phyloP scores from a whole-genome alignment of 1,139 yeast species.

The Yamadazyma friedrichii region DNA sequence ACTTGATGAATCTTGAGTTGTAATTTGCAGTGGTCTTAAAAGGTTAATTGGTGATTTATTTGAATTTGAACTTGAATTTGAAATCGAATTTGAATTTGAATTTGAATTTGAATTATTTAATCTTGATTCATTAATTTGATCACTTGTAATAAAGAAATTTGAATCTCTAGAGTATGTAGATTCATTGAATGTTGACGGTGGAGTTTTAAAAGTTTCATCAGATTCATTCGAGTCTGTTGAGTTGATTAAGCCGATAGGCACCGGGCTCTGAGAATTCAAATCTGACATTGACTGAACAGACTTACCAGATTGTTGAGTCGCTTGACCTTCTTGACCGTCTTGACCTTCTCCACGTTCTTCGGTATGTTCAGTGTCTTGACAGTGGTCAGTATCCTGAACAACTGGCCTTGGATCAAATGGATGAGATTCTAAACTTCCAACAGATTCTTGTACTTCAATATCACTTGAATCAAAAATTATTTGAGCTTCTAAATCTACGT shows the following conservation, averaged over 20 bases:
- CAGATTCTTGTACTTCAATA: slow-evolving; percentile 2
- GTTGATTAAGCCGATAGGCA: background rate
- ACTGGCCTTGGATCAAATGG: background rate
- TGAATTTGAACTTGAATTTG: background rate
- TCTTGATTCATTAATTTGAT: background rate
- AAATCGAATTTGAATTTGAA: too few relatives aligned
- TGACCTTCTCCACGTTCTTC: too few relatives aligned
- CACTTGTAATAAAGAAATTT: background rate
- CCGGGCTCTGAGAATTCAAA: background rate
- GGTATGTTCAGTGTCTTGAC: too few relatives aligned
- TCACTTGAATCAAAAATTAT: slow-evolving; percentile 11
- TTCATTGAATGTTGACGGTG: slow-evolving; percentile 2
- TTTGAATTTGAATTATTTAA: too few relatives aligned
- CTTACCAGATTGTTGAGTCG: too few relatives aligned
- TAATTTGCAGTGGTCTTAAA: background rate
- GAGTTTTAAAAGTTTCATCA: slow-evolving; percentile 8
- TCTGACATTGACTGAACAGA: background rate
- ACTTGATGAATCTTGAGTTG: too few relatives aligned
- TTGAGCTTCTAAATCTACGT: slow-evolving; percentile 13
- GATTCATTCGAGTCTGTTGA: background rate
- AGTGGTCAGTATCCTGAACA: too few relatives aligned
- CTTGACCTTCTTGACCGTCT: too few relatives aligned
- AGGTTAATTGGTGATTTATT: slow-evolving; percentile 14
- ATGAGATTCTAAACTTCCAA: slow-evolving; percentile 3
- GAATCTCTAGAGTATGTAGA: background rate